Base-by-base conservation (phyloP, 345 rosid species). In the Bruguiera sexangula region DNA sequence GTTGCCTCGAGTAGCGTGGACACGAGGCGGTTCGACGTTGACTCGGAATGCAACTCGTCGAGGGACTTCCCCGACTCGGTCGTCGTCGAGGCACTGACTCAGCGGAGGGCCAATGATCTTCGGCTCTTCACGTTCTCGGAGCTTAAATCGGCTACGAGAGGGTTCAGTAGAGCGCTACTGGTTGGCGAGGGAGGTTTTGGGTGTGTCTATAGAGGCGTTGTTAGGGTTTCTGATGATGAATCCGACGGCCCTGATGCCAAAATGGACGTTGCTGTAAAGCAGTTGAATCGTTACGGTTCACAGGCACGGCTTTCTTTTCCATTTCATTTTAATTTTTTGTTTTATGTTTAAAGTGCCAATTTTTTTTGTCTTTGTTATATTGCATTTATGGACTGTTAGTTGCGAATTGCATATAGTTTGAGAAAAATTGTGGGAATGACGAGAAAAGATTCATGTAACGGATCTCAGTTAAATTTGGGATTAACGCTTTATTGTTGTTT, bases 181-280 rank as follows among this genome's bases (percentile, higher is more conserved):
- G 87, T 95, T 34, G 99, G 97, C 1, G 97, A 95, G 78, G 97
- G 99, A 61, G 97, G 99, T 4, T 95, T 95, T 46, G 97, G 99
- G 1, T 95, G 97, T 56, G 99, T 95, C 52, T 95, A 79, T 54
- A 79, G 84, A 75, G 99, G 92, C 36, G 85, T 85, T 29, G 84
- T 93, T 69, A 76, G 77, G 74, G 79, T 85, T 67, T 62, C 82
- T 15, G 78, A 69, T 58, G 76, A 60, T 8, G 66, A 54, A 36
- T 68, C 61, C 27, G 68, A 78, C 46, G 85, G 79, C 53, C 63
- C 68, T 58, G 80, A 78, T 75, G 78, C 80, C 6, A 86, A 82
- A 81, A 62, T 86, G 65, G 83, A 87, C 57, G 96, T 92, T 48
- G 96, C 99, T 26, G 80, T 95, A 21, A 95, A 95, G 65, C 97